A percentile compares a stretch with the other conserved stretches of the same genome.
Evolutionary conservation across 306 rosid genomes (phyloP).

Genomic region (Vigna unguiculata): DNA sequence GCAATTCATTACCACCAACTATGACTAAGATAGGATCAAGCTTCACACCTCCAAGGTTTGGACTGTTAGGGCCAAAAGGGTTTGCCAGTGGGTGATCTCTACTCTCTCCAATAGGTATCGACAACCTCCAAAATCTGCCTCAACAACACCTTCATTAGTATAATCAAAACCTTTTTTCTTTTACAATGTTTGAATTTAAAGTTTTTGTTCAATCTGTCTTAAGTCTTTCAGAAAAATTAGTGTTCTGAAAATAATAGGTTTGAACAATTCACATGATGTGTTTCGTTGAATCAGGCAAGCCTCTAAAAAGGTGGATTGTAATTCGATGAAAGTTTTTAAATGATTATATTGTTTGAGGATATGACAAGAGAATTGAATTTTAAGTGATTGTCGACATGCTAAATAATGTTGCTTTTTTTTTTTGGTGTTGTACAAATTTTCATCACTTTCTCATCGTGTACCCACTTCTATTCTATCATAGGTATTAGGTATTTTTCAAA

Average conservation of each 20-base stretch:
- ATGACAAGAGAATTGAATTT: conserved; percentile 4
- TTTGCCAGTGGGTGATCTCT: conserved; percentile 83
- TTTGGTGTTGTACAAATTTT: conserved; percentile 15
- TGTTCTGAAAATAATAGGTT: no score
- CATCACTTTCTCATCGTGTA: conserved; percentile 1
- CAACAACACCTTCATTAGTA: background rate
- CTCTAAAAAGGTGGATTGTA: background rate
- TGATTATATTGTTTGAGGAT: background rate
- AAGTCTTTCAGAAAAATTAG: no score
- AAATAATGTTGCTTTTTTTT: conserved; percentile 19
- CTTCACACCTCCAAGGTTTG: conserved; percentile 50
- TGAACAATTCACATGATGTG: background rate
- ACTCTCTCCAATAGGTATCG: conserved; percentile 61
- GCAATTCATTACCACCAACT: conserved; percentile 69
- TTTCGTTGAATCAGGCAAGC: background rate
- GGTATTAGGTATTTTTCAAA: background rate
- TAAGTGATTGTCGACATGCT: conserved; percentile 8
- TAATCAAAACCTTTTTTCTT: no score
- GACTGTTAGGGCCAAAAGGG: conserved; percentile 75
- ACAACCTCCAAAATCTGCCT: conserved; percentile 83
- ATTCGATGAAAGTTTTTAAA: background rate
- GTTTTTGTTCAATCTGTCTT: no score
- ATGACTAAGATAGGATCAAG: conserved; percentile 70
- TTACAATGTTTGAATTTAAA: no score
- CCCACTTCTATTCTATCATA: conserved; percentile 16